phyloP scores from a whole-genome alignment of 2,329 filamentous ascomycete species.

The Fusarium oligoseptatum region DNA sequence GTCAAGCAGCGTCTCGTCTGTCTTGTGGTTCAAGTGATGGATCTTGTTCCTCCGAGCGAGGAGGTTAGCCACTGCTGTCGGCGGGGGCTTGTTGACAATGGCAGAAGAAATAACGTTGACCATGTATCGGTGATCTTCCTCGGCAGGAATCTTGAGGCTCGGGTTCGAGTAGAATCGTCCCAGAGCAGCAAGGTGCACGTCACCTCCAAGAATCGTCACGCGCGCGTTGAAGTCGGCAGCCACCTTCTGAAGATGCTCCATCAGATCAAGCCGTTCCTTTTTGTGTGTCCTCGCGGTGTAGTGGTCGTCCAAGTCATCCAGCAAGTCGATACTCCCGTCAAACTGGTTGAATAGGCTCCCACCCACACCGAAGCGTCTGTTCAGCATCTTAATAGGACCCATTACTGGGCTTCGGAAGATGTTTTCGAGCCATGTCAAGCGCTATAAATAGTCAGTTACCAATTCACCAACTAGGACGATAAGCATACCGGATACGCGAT shows the following conservation, averaged over 20 bases:
- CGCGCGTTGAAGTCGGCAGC: conserved; percentile 89
- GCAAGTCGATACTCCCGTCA: conserved; percentile 90
- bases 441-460: conserved; percentile 57
- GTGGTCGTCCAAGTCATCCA: conserved; percentile 95
- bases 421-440: conserved; percentile 96
- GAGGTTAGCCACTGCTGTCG: conserved; percentile 88
- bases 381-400: conserved; percentile 88
- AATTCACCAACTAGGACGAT: conserved; percentile 39
- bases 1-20: conserved; percentile 93
- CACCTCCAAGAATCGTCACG: conserved; percentile 91
- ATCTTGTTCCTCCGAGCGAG: conserved; percentile 91
- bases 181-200: conserved; percentile 91
- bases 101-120: conserved; percentile 93
- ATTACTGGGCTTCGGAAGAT: conserved; percentile 89
- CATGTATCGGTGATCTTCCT: conserved; percentile 94
- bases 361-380: conserved; percentile 88
- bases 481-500: conserved; percentile 81
- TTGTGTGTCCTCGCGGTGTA: conserved; percentile 96
- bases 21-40: conserved; percentile 76
- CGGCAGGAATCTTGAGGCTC: conserved; percentile 79
- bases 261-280: conserved; percentile 81
- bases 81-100: conserved; percentile 95
- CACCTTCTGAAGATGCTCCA: conserved; percentile 85
- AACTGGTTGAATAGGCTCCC: conserved; percentile 94
- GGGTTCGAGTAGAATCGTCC: conserved; percentile 96